Evolutionary conservation across 148 eudicot species (phyloP).

Genomic region (Gaultheria prostrata): DNA sequence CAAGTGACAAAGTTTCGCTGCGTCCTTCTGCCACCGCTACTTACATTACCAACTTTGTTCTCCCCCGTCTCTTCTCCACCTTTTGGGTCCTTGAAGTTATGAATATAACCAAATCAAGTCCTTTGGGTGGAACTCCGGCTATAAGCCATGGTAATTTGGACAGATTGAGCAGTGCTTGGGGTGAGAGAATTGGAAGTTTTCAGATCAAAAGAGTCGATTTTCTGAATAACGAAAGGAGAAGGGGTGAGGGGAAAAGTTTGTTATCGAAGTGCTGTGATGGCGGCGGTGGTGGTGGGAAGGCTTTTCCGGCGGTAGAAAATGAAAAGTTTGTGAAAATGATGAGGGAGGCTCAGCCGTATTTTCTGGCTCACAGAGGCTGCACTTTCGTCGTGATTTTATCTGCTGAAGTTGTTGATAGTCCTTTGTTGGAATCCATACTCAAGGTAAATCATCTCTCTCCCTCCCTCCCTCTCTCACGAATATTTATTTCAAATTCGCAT

Average conservation of each 20-base stretch:
- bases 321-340: constrained; percentile 48
- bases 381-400: constrained; percentile 60
- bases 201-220: background rate
- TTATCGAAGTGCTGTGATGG: background rate
- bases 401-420: constrained; percentile 33
- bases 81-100: background rate
- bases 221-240: background rate
- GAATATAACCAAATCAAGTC: constrained; percentile 12
- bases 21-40: constrained; percentile 1
- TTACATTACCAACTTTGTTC: background rate
- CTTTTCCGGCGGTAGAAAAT: background rate
- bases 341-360: constrained; percentile 69
- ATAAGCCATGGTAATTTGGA: background rate
- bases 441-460: constrained; percentile 34
- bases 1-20: constrained; percentile 5
- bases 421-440: constrained; percentile 34
- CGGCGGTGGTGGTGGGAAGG: background rate
- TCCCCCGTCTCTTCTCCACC: background rate
- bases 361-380: constrained; percentile 40
- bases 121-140: background rate
- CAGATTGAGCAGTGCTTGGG: background rate
- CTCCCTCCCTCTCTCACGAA: background rate
- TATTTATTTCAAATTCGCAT: too few species aligned
- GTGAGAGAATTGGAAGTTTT: background rate
- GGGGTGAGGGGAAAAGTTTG: constrained; percentile 2